Evolutionary conservation across 148 eudicot genomes (phyloP).

Genomic region (Nepenthes gracilis): DNA sequence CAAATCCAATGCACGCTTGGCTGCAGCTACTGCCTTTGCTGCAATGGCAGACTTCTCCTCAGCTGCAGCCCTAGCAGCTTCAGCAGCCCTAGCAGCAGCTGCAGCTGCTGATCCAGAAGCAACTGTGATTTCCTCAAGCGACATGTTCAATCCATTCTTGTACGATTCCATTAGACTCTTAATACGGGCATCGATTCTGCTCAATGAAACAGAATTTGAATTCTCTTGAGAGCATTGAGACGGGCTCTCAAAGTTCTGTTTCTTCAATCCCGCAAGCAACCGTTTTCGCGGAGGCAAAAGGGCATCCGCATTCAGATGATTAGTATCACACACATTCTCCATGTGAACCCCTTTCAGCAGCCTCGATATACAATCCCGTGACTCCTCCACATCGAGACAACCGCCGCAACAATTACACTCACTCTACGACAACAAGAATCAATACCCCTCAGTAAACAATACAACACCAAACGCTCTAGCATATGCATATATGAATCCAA

Average conservation of each 20-base stretch:
- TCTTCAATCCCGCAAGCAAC: slow-evolving; percentile 67
- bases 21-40: slow-evolving; percentile 69
- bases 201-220: slow-evolving; percentile 11
- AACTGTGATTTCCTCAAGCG: slow-evolving; percentile 59
- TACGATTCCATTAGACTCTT: slow-evolving; percentile 35
- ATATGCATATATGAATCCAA: no score
- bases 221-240: background rate
- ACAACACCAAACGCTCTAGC: no score
- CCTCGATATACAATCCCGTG: no score
- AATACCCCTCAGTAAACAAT: no score
- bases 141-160: slow-evolving; percentile 43
- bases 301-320: slow-evolving; percentile 59
- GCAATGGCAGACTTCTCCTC: slow-evolving; percentile 80
- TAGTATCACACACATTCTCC: slow-evolving; percentile 49
- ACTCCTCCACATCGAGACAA: no score
- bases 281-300: slow-evolving; percentile 91
- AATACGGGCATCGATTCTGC: slow-evolving; percentile 37
- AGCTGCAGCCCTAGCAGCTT: slow-evolving; percentile 63
- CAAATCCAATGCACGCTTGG: slow-evolving; percentile 63
- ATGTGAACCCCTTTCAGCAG: slow-evolving; percentile 20
- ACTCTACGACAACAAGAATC: no score
- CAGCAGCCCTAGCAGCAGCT: slow-evolving; percentile 50
- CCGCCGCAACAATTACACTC: no score
- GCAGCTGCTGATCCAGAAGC: slow-evolving; percentile 50
- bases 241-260: slow-evolving; percentile 42